Percentiles rank a stretch among this genome's conserved stretches.
phyloP scores from a whole-genome alignment of 2,329 filamentous ascomycete species.

The Zasmidium citrigriseum region DNA sequence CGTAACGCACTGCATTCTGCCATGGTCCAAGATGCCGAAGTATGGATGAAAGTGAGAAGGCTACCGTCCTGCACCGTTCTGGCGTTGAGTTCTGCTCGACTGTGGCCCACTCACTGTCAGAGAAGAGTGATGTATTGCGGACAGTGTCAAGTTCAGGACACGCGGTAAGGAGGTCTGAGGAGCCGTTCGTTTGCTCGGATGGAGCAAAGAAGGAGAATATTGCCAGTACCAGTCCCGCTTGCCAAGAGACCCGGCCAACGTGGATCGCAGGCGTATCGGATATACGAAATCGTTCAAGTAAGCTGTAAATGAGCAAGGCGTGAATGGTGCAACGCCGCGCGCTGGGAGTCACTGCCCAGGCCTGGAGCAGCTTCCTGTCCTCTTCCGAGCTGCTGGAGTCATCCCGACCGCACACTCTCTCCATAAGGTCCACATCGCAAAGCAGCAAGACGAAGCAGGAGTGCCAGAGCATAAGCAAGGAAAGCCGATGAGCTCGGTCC shows the following conservation, averaged over 20 bases:
- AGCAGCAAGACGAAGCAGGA: conserved; percentile 10
- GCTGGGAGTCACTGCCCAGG: not conserved
- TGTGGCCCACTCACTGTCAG: not conserved
- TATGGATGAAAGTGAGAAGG: not conserved
- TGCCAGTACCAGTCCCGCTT: conserved; percentile 5
- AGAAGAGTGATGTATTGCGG: not conserved
- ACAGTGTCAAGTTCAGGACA: not conserved
- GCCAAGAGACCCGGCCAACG: conserved; percentile 3
- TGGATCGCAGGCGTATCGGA: conserved; percentile 4
- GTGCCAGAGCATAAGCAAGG: conserved; percentile 11
- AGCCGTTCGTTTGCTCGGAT: not conserved
- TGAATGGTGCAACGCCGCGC: conserved; percentile 1
- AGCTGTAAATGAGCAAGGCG: conserved; percentile 1
- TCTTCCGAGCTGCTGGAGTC: not conserved
- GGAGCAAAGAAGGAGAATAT: not conserved
- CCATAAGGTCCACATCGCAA: conserved; percentile 7
- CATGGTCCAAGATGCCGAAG: conserved; percentile 6
- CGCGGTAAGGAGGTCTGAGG: not conserved
- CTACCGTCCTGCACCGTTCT: not conserved
- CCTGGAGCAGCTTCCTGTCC: not conserved
- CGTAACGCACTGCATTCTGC: conserved; percentile 1
- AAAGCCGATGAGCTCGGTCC: not conserved
- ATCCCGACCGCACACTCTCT: conserved; percentile 2
- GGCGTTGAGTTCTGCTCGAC: not conserved
- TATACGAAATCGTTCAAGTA: conserved; percentile 1